A percentile compares a stretch with the other conserved stretches of the same genome.
Conservation (phyloP, 805 yeast genomes). For the Danielia reshetovae region DNA sequence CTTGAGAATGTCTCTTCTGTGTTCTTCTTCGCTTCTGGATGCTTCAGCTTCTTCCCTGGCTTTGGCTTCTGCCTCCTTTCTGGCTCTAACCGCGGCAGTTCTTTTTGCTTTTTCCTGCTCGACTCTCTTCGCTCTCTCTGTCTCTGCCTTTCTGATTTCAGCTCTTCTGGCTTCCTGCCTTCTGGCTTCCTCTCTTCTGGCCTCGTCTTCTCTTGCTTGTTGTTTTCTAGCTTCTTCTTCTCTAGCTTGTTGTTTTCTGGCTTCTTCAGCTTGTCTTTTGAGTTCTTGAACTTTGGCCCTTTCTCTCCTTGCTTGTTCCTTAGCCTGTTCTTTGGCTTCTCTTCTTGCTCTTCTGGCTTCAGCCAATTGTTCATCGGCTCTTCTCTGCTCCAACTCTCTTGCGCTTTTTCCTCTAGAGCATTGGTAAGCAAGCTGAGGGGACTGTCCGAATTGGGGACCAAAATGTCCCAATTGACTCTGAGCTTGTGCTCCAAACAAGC, state of each 20-base stretch:
- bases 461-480: not conserved
- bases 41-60: conserved; percentile 6
- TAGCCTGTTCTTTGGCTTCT: conserved; percentile 2
- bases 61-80: conserved; percentile 9
- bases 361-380: conserved; percentile 1
- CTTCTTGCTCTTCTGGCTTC: conserved; percentile 4
- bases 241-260: conserved; percentile 5
- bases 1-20: conserved; percentile 4
- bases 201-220: conserved; percentile 3
- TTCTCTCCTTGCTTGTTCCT: conserved; percentile 7
- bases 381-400: conserved; percentile 1
- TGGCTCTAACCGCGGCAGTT: conserved; percentile 12
- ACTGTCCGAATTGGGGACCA: not conserved
- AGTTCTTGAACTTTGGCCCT: too few relatives aligned
- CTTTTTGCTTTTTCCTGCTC: conserved; percentile 7
- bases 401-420: not conserved
- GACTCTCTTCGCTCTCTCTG: conserved; percentile 1
- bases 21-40: conserved; percentile 5
- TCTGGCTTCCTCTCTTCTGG: conserved; percentile 6
- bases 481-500: conserved; percentile 8
- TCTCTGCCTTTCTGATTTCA: conserved; percentile 1
- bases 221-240: conserved; percentile 6
- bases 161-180: conserved; percentile 8
- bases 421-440: too few relatives aligned
- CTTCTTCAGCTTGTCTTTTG: conserved; percentile 6